Conservation (phyloP, 2,329 filamentous ascomycete genomes). For the Colletotrichum destructivum region DNA sequence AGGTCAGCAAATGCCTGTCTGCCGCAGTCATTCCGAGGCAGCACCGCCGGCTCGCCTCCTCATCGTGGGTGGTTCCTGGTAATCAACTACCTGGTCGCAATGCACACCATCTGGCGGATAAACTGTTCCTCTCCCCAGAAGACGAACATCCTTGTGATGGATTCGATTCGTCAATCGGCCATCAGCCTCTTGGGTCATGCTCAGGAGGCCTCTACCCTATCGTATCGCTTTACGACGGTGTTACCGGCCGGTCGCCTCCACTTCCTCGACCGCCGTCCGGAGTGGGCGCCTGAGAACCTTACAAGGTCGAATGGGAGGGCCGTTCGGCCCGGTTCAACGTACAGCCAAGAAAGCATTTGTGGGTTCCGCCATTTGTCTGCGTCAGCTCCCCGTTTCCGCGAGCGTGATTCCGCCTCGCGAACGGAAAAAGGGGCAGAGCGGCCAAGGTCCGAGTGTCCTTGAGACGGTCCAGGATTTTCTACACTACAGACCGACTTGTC, state of each 20-base stretch:
- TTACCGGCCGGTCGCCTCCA: slow-evolving; percentile 1
- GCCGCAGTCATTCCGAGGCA: slow-evolving; percentile 30
- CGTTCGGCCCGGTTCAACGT: slow-evolving; percentile 30
- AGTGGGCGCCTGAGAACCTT: slow-evolving; percentile 19
- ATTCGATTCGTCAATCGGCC: slow-evolving; percentile 6
- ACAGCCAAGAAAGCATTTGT: slow-evolving; percentile 27
- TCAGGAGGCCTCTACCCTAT: slow-evolving; percentile 32
- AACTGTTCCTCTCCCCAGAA: neutral
- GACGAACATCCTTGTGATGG: neutral
- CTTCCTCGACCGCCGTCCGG: slow-evolving; percentile 19
- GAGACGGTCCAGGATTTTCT: neutral
- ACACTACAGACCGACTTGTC: neutral
- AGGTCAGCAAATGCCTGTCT: slow-evolving; percentile 22
- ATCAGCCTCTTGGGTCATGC: slow-evolving; percentile 2
- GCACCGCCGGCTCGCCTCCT: slow-evolving; percentile 21
- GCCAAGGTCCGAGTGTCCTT: slow-evolving; percentile 23
- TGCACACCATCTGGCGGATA: neutral
- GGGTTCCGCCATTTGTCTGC: slow-evolving; percentile 8
- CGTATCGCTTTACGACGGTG: slow-evolving; percentile 24
- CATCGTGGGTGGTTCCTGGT: slow-evolving; percentile 13
- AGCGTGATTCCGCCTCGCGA: neutral
- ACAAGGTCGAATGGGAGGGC: slow-evolving; percentile 16
- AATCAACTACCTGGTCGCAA: neutral
- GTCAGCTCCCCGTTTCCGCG: neutral
- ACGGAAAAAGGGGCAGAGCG: slow-evolving; percentile 10